Evolutionary conservation across 208 protist genomes (phyloP).

Genomic region (Leptomonas seymouri): DNA sequence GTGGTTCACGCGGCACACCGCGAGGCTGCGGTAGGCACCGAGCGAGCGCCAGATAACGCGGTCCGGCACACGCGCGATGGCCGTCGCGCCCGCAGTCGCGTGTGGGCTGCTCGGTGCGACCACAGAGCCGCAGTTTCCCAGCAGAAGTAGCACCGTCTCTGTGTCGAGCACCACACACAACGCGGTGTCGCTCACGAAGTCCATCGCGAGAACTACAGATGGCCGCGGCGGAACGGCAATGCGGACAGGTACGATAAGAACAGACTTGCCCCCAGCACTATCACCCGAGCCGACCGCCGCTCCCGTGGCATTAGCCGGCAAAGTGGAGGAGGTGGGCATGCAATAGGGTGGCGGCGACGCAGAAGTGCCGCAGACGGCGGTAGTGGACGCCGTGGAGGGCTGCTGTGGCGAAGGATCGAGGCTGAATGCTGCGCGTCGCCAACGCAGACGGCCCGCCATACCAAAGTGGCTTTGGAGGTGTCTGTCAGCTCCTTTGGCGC

Average conservation of each 20-base stretch:
- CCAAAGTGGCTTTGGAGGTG: slow-evolving; percentile 1
- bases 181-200: slow-evolving; percentile 42
- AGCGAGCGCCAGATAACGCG: slow-evolving; percentile 66
- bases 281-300: too few relatives aligned
- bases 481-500: neutral
- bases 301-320: neutral
- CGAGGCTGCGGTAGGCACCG: slow-evolving; percentile 61
- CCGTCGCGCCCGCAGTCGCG: neutral
- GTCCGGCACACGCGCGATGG: slow-evolving; percentile 18
- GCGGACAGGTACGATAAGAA: slow-evolving; percentile 19
- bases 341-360: neutral
- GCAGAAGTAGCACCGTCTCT: slow-evolving; percentile 44
- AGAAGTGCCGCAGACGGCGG: neutral
- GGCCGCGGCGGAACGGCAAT: slow-evolving; percentile 8
- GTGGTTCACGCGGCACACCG: slow-evolving; percentile 65
- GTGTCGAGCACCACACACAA: slow-evolving; percentile 47
- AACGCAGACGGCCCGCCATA: slow-evolving; percentile 25
- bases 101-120: neutral
- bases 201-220: slow-evolving; percentile 29
- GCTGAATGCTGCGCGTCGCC: slow-evolving; percentile 18
- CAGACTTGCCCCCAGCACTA: neutral
- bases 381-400: neutral
- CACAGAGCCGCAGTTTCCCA: slow-evolving; percentile 22
- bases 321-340: neutral
- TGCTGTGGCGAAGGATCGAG: neutral